These are phyloP conservation scores for Penicillium daleae DNA, from an alignment of 495 filamentous ascomycete genomes.

Conservation along the genomic window DNA sequence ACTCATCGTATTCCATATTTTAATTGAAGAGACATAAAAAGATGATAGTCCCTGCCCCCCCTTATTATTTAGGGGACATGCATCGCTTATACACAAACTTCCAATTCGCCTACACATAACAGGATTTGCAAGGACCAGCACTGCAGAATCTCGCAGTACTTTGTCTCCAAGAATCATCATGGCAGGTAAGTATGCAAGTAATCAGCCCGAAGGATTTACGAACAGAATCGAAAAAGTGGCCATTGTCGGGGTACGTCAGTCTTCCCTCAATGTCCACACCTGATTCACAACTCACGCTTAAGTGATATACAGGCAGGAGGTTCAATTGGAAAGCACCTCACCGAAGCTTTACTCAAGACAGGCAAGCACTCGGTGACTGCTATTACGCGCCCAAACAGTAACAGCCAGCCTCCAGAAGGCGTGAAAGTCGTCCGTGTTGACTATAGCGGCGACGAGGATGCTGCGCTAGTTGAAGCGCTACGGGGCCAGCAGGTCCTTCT, in stretches of 20 bases:
- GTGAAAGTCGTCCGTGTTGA: not conserved
- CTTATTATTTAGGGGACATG: too few species aligned
- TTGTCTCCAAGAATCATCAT: too few species aligned
- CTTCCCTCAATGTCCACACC: not conserved
- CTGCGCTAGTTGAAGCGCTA: not conserved
- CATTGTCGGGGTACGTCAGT: slow-evolving; percentile 8
- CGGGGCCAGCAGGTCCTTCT: slow-evolving; percentile 1
- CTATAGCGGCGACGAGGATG: not conserved
- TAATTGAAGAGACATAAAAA: not conserved
- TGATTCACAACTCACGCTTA: not conserved
- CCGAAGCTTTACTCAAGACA: not conserved
- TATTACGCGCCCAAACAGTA: slow-evolving; percentile 5
- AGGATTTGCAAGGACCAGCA: not conserved
- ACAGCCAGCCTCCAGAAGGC: not conserved
- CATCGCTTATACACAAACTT: not conserved
- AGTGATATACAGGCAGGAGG: slow-evolving; percentile 4
- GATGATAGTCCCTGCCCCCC: not conserved
- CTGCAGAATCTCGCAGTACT: too few species aligned
- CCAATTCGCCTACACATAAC: not conserved
- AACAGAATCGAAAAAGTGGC: slow-evolving; percentile 11
- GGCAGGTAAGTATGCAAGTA: slow-evolving; percentile 3
- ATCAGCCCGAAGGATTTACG: slow-evolving; percentile 13
- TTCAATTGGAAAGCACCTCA: slow-evolving; percentile 2
- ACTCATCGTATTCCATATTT: not conserved
- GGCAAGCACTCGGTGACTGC: not conserved